phyloP scores from a whole-genome alignment of 2,329 filamentous ascomycete genomes.

The Hymenotorrendiella dingleyae region DNA sequence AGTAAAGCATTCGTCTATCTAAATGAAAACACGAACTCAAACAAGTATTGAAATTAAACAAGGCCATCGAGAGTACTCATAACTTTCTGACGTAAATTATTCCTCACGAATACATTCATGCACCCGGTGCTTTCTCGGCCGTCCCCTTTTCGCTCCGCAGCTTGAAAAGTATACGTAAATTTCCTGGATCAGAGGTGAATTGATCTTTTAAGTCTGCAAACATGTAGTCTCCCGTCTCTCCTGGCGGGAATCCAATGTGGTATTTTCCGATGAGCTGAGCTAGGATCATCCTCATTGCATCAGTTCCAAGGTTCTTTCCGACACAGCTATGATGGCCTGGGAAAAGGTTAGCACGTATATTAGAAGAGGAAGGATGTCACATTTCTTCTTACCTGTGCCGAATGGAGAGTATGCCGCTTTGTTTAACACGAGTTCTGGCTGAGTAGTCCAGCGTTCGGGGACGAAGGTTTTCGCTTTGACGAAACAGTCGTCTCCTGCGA shows the following conservation, averaged over 20 bases:
- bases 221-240: slow-evolving; percentile 1
- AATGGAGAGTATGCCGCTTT: slow-evolving; percentile 1
- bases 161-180: not conserved
- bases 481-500: not conserved
- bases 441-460: slow-evolving; percentile 5
- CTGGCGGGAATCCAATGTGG: slow-evolving; percentile 3
- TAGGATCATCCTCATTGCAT: not conserved
- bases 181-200: slow-evolving; percentile 3
- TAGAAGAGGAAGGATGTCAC: no score
- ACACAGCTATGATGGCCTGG: slow-evolving; percentile 6
- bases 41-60: no score
- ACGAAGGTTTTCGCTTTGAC: slow-evolving; percentile 1
- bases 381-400: no score
- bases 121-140: no score
- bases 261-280: slow-evolving; percentile 1
- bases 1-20: no score
- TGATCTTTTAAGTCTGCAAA: slow-evolving; percentile 3
- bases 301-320: slow-evolving; percentile 4
- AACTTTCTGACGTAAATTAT: no score
- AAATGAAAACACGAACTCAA: no score
- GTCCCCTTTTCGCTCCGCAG: no score
- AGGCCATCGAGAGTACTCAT: no score
- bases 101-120: no score
- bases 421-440: slow-evolving; percentile 1
- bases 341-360: no score